Base-by-base conservation (phyloP, 2,329 filamentous ascomycete species). In the Aureobasidium sp. region DNA sequence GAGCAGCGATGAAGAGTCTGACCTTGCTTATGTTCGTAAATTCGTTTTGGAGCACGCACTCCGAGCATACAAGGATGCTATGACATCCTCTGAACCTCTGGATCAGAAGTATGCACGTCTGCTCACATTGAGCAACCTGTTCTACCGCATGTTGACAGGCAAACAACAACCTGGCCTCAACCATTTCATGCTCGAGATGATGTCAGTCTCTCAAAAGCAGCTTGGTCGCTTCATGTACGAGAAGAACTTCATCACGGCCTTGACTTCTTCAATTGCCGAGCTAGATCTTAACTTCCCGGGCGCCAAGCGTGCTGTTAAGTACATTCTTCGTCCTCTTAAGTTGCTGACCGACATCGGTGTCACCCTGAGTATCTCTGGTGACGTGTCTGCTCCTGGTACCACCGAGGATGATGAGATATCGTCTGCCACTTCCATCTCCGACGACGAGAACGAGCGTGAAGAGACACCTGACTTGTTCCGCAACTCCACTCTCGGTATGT, bases 391-490 rank as follows among this genome's bases (percentile, higher is more conserved):
- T 2, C 78, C 83, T 10, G 80, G 83, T 4, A 83, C 84, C 41
- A 68, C 63, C 8, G 84, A 88, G 22, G 90, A 95, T 42, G 90
- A 95, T 58, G 90, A 96, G 40, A 87, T 95, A 40, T 84, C 84
- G 2, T 93, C 88, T 10, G 83, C 86, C 3, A 94, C 90, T 4
- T 95, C 91, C 1, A 81, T 95, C 21, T 96, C 91, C 10, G 90
- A 95, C 58, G 75, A 90, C 22, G 61, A 64, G 10, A 61, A 65
- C 8, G 64, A 67, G 53, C 84, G 90, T 39, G 90, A 95, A 68
- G 93, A 97, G 67, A 98, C 94, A 4, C 93, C 94, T 25, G 93
- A 98, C 70, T 78, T 98, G 17, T 97, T 96, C 73, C 86, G 94
- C 50, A 95, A 97, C 68, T 97, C 93, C 2, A 89, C 94, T 1